Base-by-base conservation (phyloP, 2,329 filamentous ascomycete genomes). In the Penicillium psychrosexuale region DNA sequence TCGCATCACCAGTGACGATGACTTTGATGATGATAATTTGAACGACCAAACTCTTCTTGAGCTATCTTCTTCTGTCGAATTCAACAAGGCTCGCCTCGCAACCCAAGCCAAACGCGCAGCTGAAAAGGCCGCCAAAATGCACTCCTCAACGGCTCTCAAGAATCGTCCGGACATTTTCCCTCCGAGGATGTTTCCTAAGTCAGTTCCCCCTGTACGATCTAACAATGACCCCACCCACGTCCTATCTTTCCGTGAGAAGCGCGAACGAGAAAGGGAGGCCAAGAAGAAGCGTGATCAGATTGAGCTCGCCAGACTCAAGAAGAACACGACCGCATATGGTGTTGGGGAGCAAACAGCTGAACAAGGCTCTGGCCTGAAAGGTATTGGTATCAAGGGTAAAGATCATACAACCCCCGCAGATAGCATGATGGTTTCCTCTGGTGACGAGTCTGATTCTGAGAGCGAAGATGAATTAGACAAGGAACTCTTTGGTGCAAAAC, bases 371-470 rank as follows among this genome's bases (percentile, higher is more conserved):
- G 91, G 89, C 19, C 75, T 94, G 9, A 82, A 84, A 59, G 87
- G 86, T 27, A 81, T 95, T 47, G 84, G 88, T 34, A 79, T 91
- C 1, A 78, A 83, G 53, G 90, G 90, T 56, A 94, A 93, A 73
- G 91, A 94, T 51, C 88, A 93, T 66, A 82, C 83, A 64, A 81
- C 84, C 3, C 82, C 84, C 1, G 82, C 82, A 59, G 89, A 89
- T 60, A 91, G 93, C 61, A 91, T 97, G 72, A 96, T 97, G 91
- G 90, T 97, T 39, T 86, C 84, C 6, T 87, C 84, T 30, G 75
- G 71, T 5, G 76, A 75, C 24, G 86, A 88, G 54, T 89, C 86
- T 15, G 79, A 81, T 56, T 87, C 86, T 3, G 91, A 94, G 47
- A 88, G 86, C 12, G 90, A 93, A 58, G 88, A 90, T 57, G 86